Conservation (phyloP, 306 rosid genomes). For the Dryas alaskensis region DNA sequence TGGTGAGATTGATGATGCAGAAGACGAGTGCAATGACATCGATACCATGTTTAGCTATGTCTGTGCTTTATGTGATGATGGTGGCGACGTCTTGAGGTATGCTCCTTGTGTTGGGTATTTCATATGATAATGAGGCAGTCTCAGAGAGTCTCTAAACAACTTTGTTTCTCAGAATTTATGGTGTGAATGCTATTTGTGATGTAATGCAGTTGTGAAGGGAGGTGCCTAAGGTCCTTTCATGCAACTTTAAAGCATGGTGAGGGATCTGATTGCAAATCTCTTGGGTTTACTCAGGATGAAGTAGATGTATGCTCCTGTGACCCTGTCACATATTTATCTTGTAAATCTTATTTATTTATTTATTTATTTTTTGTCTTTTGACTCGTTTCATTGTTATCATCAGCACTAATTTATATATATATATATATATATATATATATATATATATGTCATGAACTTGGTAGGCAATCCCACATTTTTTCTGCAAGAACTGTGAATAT, state of each 20-base stretch:
- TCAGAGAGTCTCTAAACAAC: too few species aligned
- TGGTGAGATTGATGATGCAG: conserved; percentile 36
- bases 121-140: background rate
- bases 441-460: conserved; percentile 27
- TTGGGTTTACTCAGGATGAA: conserved; percentile 56
- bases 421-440: conserved; percentile 3
- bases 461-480: conserved; percentile 60
- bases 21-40: conserved; percentile 51
- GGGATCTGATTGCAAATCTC: conserved; percentile 66
- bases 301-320: conserved; percentile 52
- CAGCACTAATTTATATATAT: background rate
- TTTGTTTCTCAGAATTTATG: background rate
- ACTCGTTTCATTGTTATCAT: background rate
- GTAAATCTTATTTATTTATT: conserved; percentile 11
- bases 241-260: conserved; percentile 51
- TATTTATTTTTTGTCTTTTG: background rate
- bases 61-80: conserved; percentile 80
- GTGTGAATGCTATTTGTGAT: conserved; percentile 12
- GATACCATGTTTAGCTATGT: conserved; percentile 62
- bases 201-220: conserved; percentile 77
- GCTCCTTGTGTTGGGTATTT: conserved; percentile 7
- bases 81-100: conserved; percentile 72
- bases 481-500: conserved; percentile 70
- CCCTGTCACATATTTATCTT: conserved; percentile 15
- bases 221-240: conserved; percentile 90